Conservation (phyloP, 2,329 filamentous ascomycete genomes). For the Onygenales sp. region DNA sequence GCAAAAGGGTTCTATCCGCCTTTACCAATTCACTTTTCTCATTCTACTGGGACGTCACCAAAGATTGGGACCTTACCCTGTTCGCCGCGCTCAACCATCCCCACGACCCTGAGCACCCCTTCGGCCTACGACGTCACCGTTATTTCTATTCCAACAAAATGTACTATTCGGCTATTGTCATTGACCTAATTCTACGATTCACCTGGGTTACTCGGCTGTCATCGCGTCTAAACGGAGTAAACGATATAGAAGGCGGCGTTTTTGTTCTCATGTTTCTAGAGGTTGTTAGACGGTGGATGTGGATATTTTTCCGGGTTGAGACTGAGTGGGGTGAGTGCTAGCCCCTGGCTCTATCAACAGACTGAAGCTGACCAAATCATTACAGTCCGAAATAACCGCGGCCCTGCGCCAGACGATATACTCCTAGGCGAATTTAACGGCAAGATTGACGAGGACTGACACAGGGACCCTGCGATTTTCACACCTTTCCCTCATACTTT, state of each 20-base stretch:
- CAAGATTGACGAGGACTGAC: slow-evolving; percentile 54
- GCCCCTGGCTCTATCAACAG: background rate
- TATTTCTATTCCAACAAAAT: slow-evolving; percentile 61
- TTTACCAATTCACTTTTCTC: slow-evolving; percentile 81
- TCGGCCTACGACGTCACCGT: slow-evolving; percentile 65
- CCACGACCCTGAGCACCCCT: slow-evolving; percentile 57
- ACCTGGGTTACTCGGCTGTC: slow-evolving; percentile 88
- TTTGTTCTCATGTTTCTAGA: slow-evolving; percentile 83
- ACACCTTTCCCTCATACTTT: background rate
- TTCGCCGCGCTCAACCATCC: slow-evolving; percentile 54
- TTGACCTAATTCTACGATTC: slow-evolving; percentile 75
- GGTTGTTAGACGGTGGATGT: slow-evolving; percentile 82
- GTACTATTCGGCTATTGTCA: slow-evolving; percentile 71
- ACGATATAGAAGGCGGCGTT: slow-evolving; percentile 78
- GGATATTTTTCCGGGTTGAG: slow-evolving; percentile 94
- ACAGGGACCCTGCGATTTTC: background rate
- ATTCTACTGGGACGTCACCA: slow-evolving; percentile 97
- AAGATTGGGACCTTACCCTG: slow-evolving; percentile 91
- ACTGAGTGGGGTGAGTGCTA: slow-evolving; percentile 68
- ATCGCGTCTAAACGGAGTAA: slow-evolving; percentile 70
- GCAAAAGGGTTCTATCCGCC: slow-evolving; percentile 58
- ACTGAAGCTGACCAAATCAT: background rate
- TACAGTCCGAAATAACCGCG: slow-evolving; percentile 45
- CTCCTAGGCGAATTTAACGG: slow-evolving; percentile 62
- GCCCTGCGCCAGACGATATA: slow-evolving; percentile 57